Conservation (phyloP, 371 early-diverging fungal genomes). For the Gilbertella persicaria region DNA sequence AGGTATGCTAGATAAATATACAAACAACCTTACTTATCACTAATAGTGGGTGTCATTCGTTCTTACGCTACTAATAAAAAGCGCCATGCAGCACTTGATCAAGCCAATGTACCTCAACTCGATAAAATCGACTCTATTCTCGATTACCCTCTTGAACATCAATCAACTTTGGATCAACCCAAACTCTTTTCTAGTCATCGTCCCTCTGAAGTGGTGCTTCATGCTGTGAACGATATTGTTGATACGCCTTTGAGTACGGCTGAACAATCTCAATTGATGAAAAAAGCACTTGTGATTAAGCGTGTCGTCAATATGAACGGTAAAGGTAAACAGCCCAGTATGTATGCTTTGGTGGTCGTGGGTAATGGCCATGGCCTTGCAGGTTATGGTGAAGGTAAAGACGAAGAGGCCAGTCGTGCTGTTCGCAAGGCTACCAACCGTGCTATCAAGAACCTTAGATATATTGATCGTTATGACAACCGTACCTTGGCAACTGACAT, state of each 20-base stretch:
- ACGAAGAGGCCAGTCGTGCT: conserved; percentile 78
- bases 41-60: conserved; percentile 13
- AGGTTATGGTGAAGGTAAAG: conserved; percentile 95
- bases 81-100: conserved; percentile 28
- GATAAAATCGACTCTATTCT: conserved; percentile 47
- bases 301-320: conserved; percentile 85
- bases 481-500: conserved; percentile 93
- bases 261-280: conserved; percentile 56
- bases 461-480: conserved; percentile 89
- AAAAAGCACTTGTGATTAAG: conserved; percentile 76
- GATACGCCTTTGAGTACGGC: conserved; percentile 35
- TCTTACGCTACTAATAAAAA: conserved; percentile 33
- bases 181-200: conserved; percentile 41
- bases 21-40: background rate
- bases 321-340: conserved; percentile 81
- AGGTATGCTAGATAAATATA: conserved; percentile 7
- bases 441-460: conserved; percentile 86
- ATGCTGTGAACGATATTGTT: conserved; percentile 42
- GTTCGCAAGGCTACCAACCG: conserved; percentile 86
- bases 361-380: conserved; percentile 93
- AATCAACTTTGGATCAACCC: conserved; percentile 35
- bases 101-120: conserved; percentile 39
- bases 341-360: conserved; percentile 93
- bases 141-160: conserved; percentile 33
- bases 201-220: conserved; percentile 41